A percentile compares a stretch with the other conserved stretches of the same genome.
Evolutionary conservation across 805 yeast genomes (phyloP).

Genomic region (Teunomyces gatunensis): DNA sequence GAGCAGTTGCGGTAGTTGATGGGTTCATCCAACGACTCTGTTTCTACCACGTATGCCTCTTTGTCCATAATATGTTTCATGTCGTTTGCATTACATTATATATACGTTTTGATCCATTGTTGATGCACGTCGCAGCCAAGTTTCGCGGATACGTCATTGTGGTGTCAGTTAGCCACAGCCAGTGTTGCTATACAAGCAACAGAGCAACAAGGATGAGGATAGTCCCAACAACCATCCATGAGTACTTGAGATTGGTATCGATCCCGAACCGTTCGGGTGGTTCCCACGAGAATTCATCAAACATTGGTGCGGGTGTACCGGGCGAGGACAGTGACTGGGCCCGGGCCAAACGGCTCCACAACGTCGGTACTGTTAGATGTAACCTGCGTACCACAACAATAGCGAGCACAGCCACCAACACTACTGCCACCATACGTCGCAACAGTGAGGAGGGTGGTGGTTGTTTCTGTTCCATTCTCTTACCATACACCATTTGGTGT

Average conservation of each 20-base stretch:
- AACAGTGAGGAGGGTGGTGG: background rate
- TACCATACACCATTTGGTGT: background rate
- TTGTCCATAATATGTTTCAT: too few relatives aligned
- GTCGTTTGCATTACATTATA: too few relatives aligned
- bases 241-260: conserved; percentile 17
- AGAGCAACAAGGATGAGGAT: background rate
- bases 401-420: background rate
- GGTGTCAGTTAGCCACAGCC: background rate
- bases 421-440: background rate
- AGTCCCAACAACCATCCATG: conserved; percentile 15
- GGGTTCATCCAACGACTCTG: background rate
- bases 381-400: background rate
- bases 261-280: conserved; percentile 29
- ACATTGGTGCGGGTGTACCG: conserved; percentile 9
- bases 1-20: conserved; percentile 53
- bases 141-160: too few relatives aligned
- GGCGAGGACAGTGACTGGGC: too few relatives aligned
- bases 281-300: conserved; percentile 21
- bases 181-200: too few relatives aligned
- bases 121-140: background rate
- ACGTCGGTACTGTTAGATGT: background rate
- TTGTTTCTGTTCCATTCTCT: background rate
- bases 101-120: too few relatives aligned
- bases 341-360: too few relatives aligned
- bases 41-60: too few relatives aligned